phyloP scores from a whole-genome alignment of 2,329 filamentous ascomycete genomes.

The Capronia epimyces region DNA sequence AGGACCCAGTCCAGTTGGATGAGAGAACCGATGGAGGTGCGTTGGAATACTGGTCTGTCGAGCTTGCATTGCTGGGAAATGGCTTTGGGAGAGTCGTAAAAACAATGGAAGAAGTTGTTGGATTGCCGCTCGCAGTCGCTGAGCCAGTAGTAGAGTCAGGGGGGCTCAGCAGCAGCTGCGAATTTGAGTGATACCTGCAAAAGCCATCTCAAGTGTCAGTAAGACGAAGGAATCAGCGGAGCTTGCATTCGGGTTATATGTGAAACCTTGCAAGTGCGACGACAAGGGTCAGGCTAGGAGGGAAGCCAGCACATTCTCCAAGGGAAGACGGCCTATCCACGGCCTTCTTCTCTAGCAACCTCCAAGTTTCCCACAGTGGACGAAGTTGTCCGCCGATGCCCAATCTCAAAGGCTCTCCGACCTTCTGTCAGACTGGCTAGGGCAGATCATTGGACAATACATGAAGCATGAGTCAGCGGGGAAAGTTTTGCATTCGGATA shows the following conservation, averaged over 20 bases:
- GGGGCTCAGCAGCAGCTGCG: constrained; percentile 47
- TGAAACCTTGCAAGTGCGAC: constrained; percentile 17
- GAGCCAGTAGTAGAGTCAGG: constrained; percentile 53
- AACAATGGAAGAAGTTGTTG: constrained; percentile 46
- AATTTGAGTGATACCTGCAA: constrained; percentile 25
- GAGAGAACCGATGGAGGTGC: constrained; percentile 27
- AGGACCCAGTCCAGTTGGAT: constrained; percentile 24
- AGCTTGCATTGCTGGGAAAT: constrained; percentile 32
- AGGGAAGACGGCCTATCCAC: constrained; percentile 14
- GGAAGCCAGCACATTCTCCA: constrained; percentile 21
- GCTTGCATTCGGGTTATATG: constrained; percentile 12
- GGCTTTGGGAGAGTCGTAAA: constrained; percentile 38
- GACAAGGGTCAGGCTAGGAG: constrained; percentile 24
- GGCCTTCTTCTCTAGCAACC: constrained; percentile 3
- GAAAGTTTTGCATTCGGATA: constrained; percentile 13
- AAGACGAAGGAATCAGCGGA: constrained; percentile 12
- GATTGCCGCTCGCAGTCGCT: constrained; percentile 49
- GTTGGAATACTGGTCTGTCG: constrained; percentile 23
- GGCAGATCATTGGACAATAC: constrained; percentile 8
- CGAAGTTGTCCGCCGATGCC: constrained; percentile 11
- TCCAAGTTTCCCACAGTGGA: constrained; percentile 13
- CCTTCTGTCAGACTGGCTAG: neutral
- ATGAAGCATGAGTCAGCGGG: constrained; percentile 11
- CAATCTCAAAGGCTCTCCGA: constrained; percentile 14
- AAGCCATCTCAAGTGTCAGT: constrained; percentile 13